Conservation (phyloP, 1,284 basidiomycete species). For the Fomitopsis palustris region DNA sequence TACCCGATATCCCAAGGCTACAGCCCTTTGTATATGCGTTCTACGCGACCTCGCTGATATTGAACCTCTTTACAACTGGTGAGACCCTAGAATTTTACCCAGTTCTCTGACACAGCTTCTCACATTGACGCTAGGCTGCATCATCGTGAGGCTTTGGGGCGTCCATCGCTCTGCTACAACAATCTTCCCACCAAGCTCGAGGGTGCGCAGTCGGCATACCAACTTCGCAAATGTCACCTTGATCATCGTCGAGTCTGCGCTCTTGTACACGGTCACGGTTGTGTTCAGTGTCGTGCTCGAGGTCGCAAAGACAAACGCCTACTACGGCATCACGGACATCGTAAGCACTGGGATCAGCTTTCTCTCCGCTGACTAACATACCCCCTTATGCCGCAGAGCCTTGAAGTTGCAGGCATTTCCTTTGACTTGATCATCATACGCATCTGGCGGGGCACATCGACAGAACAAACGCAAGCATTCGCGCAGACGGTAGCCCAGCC, state of each 20-base stretch:
- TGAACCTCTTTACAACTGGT: background rate
- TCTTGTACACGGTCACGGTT: constrained; percentile 35
- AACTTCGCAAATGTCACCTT: constrained; percentile 14
- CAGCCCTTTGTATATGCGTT: background rate
- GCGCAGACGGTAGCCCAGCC: too few relatives aligned
- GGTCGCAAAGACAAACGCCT: constrained; percentile 31
- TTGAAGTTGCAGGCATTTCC: background rate
- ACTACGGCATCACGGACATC: constrained; percentile 19
- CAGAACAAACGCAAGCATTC: background rate
- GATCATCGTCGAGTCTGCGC: constrained; percentile 35
- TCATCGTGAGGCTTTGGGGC: constrained; percentile 33
- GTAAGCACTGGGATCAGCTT: background rate
- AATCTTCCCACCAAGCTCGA: background rate
- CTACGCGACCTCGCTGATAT: background rate
- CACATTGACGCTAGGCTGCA: constrained; percentile 13
- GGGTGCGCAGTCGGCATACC: background rate
- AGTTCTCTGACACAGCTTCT: too few relatives aligned
- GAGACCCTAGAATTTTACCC: background rate
- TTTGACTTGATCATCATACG: background rate
- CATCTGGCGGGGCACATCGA: background rate
- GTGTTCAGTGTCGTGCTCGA: constrained; percentile 32
- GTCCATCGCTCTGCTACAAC: constrained; percentile 1
- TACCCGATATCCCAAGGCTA: background rate
- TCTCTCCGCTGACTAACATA: background rate
- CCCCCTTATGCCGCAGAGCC: background rate